Conservation (phyloP, 2,329 filamentous ascomycete species). For the Cercospora sp. region DNA sequence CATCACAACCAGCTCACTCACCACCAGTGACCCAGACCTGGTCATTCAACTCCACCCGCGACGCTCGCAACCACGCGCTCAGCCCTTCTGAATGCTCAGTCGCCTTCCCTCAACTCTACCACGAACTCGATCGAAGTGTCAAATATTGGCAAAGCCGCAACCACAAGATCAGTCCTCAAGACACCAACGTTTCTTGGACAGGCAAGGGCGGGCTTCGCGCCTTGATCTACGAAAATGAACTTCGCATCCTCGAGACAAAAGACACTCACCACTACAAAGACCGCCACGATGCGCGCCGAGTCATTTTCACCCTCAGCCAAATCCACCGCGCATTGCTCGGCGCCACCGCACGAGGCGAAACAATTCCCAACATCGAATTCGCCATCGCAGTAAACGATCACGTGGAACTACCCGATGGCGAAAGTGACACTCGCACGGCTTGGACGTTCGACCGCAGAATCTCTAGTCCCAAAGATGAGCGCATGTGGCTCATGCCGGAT, state of each 20-base stretch:
- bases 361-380: constrained; percentile 51
- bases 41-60: not conserved
- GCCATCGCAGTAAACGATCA: constrained; percentile 51
- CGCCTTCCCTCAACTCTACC: constrained; percentile 33
- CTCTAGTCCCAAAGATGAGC: constrained; percentile 38
- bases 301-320: constrained; percentile 44
- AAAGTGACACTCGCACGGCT: constrained; percentile 23
- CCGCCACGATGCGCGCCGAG: constrained; percentile 18
- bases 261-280: constrained; percentile 27
- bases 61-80: constrained; percentile 5
- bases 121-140: constrained; percentile 32
- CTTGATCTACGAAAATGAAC: constrained; percentile 31
- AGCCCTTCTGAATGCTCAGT: constrained; percentile 24
- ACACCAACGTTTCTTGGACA: constrained; percentile 23
- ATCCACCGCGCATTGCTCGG: constrained; percentile 47
- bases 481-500: constrained; percentile 53
- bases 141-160: constrained; percentile 23
- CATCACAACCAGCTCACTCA: not conserved
- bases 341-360: constrained; percentile 38
- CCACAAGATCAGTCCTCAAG: constrained; percentile 20
- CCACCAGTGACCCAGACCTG: not conserved
- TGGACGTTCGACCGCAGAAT: constrained; percentile 26
- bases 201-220: constrained; percentile 25
- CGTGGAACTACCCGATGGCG: constrained; percentile 16
- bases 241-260: constrained; percentile 29